Evolutionary conservation across 257 asterid genomes (phyloP).

Genomic region (Eucommia ulmoides): DNA sequence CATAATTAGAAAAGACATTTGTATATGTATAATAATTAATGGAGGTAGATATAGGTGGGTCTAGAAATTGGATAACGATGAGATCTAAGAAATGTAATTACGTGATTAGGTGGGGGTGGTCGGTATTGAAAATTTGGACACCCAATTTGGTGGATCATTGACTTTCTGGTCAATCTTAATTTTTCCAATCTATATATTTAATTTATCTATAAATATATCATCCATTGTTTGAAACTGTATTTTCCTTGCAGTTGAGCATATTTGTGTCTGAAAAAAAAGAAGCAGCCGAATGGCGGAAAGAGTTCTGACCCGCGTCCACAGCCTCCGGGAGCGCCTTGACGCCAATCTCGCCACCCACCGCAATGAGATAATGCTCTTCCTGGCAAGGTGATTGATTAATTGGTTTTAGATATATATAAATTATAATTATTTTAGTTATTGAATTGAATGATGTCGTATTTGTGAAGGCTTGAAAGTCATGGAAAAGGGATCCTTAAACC

Average conservation of each 20-base stretch:
- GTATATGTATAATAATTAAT: too few relatives aligned
- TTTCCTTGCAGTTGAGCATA: conserved; percentile 21
- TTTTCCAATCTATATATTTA: conserved; percentile 3
- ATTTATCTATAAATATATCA: conserved; percentile 9
- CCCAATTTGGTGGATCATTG: conserved; percentile 19
- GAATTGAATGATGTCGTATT: not conserved
- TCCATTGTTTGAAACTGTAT: conserved; percentile 6
- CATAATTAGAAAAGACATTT: too few relatives aligned
- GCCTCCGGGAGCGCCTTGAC: conserved; percentile 87
- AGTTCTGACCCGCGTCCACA: conserved; percentile 76
- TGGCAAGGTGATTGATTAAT: conserved; percentile 35
- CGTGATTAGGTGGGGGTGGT: conserved; percentile 16
- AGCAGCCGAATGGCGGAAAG: conserved; percentile 58
- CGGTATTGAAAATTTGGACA: conserved; percentile 18
- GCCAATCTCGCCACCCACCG: conserved; percentile 80
- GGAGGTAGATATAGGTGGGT: too few relatives aligned
- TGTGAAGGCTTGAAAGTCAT: conserved; percentile 58
- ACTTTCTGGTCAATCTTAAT: conserved; percentile 13
- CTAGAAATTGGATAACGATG: too few relatives aligned
- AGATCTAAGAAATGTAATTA: conserved; percentile 7
- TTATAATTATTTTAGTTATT: too few relatives aligned
- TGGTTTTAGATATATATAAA: not conserved
- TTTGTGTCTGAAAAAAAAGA: conserved; percentile 11
- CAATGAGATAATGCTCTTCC: conserved; percentile 50
- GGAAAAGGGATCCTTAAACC: conserved; percentile 85